phyloP scores from a whole-genome alignment of 106 monocot species.

The Vanilla planifolia region DNA sequence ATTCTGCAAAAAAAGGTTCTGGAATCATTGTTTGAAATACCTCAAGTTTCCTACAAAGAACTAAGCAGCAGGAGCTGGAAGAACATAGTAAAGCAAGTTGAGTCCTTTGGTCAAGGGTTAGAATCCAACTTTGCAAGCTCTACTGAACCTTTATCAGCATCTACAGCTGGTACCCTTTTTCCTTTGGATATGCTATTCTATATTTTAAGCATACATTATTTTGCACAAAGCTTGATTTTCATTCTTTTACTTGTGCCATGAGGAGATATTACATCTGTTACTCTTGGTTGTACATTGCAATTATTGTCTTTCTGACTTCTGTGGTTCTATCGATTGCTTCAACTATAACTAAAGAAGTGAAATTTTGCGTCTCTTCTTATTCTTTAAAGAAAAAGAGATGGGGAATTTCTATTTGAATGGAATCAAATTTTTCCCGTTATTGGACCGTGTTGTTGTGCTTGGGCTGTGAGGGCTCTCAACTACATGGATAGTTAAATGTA shows the following conservation, averaged over 20 bases:
- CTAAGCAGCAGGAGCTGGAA: conserved; percentile 78
- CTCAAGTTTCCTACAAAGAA: conserved; percentile 25
- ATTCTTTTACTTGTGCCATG: background rate
- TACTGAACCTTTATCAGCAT: conserved; percentile 18
- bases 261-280: background rate
- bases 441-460: too few relatives aligned
- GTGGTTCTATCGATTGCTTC: too few relatives aligned
- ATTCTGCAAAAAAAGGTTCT: conserved; percentile 65
- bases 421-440: too few relatives aligned
- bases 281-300: background rate
- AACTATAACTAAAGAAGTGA: too few relatives aligned
- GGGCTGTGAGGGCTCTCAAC: too few relatives aligned
- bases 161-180: conserved; percentile 31
- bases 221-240: background rate
- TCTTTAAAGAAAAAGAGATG: too few relatives aligned
- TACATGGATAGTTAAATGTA: too few relatives aligned
- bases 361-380: too few relatives aligned
- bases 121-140: conserved; percentile 28
- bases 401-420: too few relatives aligned
- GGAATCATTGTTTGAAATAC: conserved; percentile 56
- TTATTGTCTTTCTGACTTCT: background rate
- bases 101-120: conserved; percentile 57
- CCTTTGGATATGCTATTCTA: background rate
- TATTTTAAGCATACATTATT: background rate
- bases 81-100: conserved; percentile 58